phyloP scores from a whole-genome alignment of 2,329 filamentous ascomycete genomes.

The Ophiocordyceps camponoti-rufipedis region DNA sequence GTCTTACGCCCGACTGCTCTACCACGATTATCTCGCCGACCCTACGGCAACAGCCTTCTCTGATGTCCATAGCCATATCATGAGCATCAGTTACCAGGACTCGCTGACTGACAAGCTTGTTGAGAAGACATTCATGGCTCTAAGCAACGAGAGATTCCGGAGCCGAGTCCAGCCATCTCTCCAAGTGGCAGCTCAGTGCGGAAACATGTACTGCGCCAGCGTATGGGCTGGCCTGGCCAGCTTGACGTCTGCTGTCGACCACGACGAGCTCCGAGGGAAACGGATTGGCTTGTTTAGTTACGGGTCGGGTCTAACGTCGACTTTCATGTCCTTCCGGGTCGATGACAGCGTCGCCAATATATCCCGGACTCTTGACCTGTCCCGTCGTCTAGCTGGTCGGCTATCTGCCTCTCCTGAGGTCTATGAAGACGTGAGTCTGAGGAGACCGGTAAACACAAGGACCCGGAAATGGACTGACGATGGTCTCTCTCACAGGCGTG shows the following conservation, averaged over 20 bases:
- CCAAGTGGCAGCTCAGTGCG: slow-evolving; percentile 60
- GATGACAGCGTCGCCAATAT: slow-evolving; percentile 52
- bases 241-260: slow-evolving; percentile 45
- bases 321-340: slow-evolving; percentile 57
- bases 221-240: slow-evolving; percentile 62
- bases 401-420: slow-evolving; percentile 48
- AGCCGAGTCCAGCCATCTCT: slow-evolving; percentile 58
- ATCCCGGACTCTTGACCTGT: slow-evolving; percentile 48
- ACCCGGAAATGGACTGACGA: too few species aligned
- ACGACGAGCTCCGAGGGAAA: slow-evolving; percentile 49
- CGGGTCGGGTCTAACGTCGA: slow-evolving; percentile 55
- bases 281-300: slow-evolving; percentile 63
- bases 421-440: slow-evolving; percentile 47
- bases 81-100: slow-evolving; percentile 61
- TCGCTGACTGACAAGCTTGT: slow-evolving; percentile 66
- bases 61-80: slow-evolving; percentile 58
- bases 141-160: slow-evolving; percentile 70
- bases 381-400: slow-evolving; percentile 47
- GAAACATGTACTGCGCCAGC: slow-evolving; percentile 51
- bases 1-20: slow-evolving; percentile 69
- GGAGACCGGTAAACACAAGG: too few species aligned
- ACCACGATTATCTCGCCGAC: slow-evolving; percentile 68
- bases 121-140: slow-evolving; percentile 72
- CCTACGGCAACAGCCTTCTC: slow-evolving; percentile 49
- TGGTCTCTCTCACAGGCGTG: slow-evolving; percentile 43